Percentiles rank a stretch among this genome's conserved stretches.
phyloP scores from a whole-genome alignment of 1,284 basidiomycete genomes.

The Phaffia rhodozyma region DNA sequence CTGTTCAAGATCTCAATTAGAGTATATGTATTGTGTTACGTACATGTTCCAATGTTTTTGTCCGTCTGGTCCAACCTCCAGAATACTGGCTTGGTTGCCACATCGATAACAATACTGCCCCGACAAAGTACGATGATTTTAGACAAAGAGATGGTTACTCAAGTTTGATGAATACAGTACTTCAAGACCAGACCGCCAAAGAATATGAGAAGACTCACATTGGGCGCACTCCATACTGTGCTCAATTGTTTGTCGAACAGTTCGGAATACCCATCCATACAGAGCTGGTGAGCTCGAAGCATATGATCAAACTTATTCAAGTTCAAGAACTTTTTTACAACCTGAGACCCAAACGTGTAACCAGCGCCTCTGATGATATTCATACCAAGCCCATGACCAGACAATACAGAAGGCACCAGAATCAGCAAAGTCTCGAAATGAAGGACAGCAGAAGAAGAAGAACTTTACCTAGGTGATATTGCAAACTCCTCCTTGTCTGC shows the following conservation, averaged over 20 bases:
- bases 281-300: conserved; percentile 92
- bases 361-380: conserved; percentile 66
- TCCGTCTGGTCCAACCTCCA: conserved; percentile 88
- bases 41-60: conserved; percentile 89
- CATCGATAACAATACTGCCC: conserved; percentile 59
- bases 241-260: conserved; percentile 89
- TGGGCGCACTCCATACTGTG: conserved; percentile 97
- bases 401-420: not conserved
- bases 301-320: conserved; percentile 96
- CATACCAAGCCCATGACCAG: conserved; percentile 15
- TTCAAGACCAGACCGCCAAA: not conserved
- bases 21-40: not conserved
- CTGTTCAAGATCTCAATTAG: not conserved
- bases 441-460: not conserved
- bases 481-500: conserved; percentile 98
- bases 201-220: conserved; percentile 35
- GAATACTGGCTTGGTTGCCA: conserved; percentile 90
- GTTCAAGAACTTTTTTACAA: conserved; percentile 94
- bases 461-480: conserved; percentile 77
- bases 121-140: too few species aligned
- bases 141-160: not conserved
- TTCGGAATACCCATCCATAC: conserved; percentile 97
- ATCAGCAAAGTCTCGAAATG: conserved; percentile 14
- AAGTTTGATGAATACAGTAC: not conserved
- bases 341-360: conserved; percentile 95